Conservation (phyloP, 2,329 filamentous ascomycete genomes). For the Verticillium zaregamsianum region DNA sequence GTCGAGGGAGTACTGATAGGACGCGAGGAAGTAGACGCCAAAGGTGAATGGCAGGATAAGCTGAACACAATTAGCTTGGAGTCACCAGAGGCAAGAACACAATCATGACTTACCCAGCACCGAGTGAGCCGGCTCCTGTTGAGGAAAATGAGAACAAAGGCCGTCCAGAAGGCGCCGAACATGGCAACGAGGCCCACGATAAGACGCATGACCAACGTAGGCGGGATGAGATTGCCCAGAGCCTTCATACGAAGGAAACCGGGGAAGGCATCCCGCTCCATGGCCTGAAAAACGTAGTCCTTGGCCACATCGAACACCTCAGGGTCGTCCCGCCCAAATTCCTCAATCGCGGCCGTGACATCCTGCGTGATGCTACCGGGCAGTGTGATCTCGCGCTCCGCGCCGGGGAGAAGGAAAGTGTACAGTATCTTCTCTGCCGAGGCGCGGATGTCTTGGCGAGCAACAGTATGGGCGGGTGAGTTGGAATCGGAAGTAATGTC, state of each 20-base stretch:
- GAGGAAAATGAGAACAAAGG: constrained; percentile 89
- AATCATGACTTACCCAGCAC: constrained; percentile 68
- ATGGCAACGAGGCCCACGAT: constrained; percentile 81
- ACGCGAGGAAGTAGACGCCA: constrained; percentile 81
- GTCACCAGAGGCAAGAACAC: not conserved
- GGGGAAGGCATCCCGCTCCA: constrained; percentile 99
- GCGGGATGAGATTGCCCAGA: constrained; percentile 88
- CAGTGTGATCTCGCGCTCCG: constrained; percentile 92
- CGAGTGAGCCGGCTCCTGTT: constrained; percentile 69
- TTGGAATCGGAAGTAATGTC: constrained; percentile 70
- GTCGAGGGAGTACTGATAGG: constrained; percentile 94
- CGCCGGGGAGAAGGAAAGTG: constrained; percentile 90
- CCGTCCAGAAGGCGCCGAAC: constrained; percentile 91
- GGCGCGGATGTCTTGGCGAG: constrained; percentile 83
- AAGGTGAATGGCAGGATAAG: constrained; percentile 86
- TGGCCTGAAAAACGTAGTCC: constrained; percentile 98
- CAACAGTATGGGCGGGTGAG: constrained; percentile 78
- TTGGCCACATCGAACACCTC: constrained; percentile 97
- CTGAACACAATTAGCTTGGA: constrained; percentile 21
- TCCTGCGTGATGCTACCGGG: constrained; percentile 82
- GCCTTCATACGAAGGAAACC: constrained; percentile 94
- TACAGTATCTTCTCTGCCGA: constrained; percentile 99
- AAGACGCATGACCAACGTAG: constrained; percentile 80
- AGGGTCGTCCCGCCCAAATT: constrained; percentile 87
- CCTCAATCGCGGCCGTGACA: constrained; percentile 84